phyloP scores from a whole-genome alignment of 1,284 basidiomycete genomes.

The Moniliella sp. region DNA sequence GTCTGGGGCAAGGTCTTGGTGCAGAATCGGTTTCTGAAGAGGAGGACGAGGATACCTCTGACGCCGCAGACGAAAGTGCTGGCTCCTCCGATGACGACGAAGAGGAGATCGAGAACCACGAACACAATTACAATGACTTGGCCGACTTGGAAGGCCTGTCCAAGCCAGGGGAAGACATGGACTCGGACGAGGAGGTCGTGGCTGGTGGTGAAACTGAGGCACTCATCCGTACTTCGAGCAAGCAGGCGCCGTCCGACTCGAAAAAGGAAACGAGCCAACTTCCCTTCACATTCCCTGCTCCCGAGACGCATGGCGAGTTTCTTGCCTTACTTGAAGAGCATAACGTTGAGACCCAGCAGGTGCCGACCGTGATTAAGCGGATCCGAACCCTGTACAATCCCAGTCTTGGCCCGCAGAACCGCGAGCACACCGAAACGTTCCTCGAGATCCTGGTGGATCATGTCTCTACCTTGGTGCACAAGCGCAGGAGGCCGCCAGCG shows the following conservation, averaged over 20 bases:
- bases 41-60: not conserved
- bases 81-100: slow-evolving; percentile 4
- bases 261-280: slow-evolving; percentile 33
- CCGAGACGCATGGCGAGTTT: slow-evolving; percentile 64
- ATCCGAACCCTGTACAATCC: slow-evolving; percentile 78
- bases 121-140: slow-evolving; percentile 26
- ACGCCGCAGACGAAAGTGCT: too few relatives aligned
- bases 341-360: slow-evolving; percentile 38
- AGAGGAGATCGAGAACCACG: slow-evolving; percentile 19
- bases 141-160: slow-evolving; percentile 15
- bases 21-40: slow-evolving; percentile 10
- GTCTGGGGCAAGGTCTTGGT: slow-evolving; percentile 16
- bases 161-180: slow-evolving; percentile 21
- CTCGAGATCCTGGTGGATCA: slow-evolving; percentile 74
- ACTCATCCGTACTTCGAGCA: slow-evolving; percentile 1
- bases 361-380: slow-evolving; percentile 66
- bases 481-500: slow-evolving; percentile 3
- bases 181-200: slow-evolving; percentile 9
- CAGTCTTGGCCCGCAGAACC: slow-evolving; percentile 71
- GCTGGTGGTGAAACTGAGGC: not conserved
- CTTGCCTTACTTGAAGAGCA: slow-evolving; percentile 55
- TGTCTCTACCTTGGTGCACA: slow-evolving; percentile 42
- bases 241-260: not conserved
- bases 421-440: slow-evolving; percentile 47
- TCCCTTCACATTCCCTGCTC: slow-evolving; percentile 79